A percentile compares a stretch with the other conserved stretches of the same genome.
Conservation (phyloP, 495 filamentous ascomycete species). For the Talaromyces borbonicus region DNA sequence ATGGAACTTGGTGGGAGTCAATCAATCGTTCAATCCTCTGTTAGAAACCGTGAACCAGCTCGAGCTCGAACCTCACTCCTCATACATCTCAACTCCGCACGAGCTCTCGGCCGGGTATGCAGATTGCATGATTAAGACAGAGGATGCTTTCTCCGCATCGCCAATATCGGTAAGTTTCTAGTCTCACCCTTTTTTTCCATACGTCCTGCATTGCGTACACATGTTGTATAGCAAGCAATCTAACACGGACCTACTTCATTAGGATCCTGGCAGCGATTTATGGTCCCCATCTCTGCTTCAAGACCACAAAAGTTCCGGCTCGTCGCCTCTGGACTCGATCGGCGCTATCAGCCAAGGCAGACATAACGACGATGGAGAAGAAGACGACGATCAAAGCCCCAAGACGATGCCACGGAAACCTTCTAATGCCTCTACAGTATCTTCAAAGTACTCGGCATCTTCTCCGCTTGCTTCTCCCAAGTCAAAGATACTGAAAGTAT, state of each 20-base stretch:
- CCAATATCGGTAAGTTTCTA: not conserved
- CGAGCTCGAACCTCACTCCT: slow-evolving; percentile 1
- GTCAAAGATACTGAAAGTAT: not conserved
- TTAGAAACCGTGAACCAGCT: not conserved
- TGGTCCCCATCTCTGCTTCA: not conserved
- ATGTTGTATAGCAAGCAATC: no score
- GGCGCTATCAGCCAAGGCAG: not conserved
- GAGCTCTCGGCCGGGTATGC: not conserved
- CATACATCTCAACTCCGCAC: not conserved
- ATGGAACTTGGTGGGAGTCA: not conserved
- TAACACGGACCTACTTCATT: not conserved
- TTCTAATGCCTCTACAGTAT: slow-evolving; percentile 3
- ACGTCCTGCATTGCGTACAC: not conserved
- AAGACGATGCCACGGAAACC: not conserved
- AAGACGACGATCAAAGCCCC: no score
- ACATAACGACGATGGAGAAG: no score
- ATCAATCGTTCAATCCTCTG: slow-evolving; percentile 3
- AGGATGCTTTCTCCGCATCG: not conserved
- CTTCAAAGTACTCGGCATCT: slow-evolving; percentile 2
- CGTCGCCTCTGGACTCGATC: not conserved
- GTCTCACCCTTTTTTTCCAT: not conserved
- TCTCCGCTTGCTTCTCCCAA: slow-evolving; percentile 5
- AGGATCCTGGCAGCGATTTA: slow-evolving; percentile 4
- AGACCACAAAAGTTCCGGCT: not conserved
- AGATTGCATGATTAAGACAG: slow-evolving; percentile 4